phyloP scores from a whole-genome alignment of 306 rosid genomes.

The Purshia tridentata region DNA sequence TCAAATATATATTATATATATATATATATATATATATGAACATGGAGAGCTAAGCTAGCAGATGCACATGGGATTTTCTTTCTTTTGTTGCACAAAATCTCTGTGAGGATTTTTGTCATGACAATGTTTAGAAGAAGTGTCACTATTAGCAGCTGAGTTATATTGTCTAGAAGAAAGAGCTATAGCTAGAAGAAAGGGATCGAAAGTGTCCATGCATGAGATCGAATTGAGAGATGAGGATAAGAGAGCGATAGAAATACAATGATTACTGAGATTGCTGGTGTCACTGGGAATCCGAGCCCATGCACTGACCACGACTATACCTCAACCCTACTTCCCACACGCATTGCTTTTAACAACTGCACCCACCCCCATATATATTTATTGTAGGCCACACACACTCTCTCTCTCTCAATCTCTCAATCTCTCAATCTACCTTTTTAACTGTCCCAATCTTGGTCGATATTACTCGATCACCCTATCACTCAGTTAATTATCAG shows the following conservation, averaged over 20 bases:
- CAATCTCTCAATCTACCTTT: not conserved
- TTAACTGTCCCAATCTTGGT: slow-evolving; percentile 43
- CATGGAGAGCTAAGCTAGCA: too few species aligned
- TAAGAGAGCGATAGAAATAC: slow-evolving; percentile 28
- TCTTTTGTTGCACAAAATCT: slow-evolving; percentile 22
- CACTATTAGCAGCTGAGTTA: slow-evolving; percentile 43
- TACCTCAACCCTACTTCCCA: slow-evolving; percentile 46
- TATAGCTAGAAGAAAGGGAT: slow-evolving; percentile 18
- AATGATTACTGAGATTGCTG: slow-evolving; percentile 42
- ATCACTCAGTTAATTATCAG: too few species aligned
- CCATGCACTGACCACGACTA: slow-evolving; percentile 62
- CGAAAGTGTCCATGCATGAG: not conserved
- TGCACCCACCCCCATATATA: slow-evolving; percentile 14
- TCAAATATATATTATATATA: too few species aligned
- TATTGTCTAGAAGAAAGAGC: slow-evolving; percentile 36
- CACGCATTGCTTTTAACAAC: slow-evolving; percentile 35
- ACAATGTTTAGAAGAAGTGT: slow-evolving; percentile 31
- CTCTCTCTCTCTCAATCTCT: not conserved
- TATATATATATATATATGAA: too few species aligned
- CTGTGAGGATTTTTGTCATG: slow-evolving; percentile 18
- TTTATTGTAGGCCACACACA: too few species aligned
- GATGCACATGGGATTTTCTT: slow-evolving; percentile 8
- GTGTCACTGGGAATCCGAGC: slow-evolving; percentile 36
- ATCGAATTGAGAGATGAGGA: slow-evolving; percentile 19
- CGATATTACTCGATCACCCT: slow-evolving; percentile 9